Base-by-base conservation (phyloP, 2,329 filamentous ascomycete species). In the Nothopassalora personata region DNA sequence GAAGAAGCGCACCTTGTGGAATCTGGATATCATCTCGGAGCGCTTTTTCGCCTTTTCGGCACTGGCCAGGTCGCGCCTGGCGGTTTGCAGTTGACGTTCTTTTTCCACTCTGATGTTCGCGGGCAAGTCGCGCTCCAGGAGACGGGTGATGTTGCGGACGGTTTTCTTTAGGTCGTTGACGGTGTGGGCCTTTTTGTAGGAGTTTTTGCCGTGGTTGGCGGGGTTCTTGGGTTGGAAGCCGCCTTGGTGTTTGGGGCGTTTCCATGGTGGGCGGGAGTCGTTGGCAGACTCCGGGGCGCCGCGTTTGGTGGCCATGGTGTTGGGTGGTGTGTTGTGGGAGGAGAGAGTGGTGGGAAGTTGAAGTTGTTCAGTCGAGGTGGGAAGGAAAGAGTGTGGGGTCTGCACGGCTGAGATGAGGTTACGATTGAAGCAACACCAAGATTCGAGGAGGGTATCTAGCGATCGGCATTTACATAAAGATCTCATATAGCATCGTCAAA, bases 1-100 rank as follows among this genome's bases (percentile, higher is more conserved):
- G 74, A 93, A 93, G 72, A 94, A 94, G 30, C 90, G 80, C 53
- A 93, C 84, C 83, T 90, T 92, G 72, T 93, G 89, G 68, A 91
- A 94, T 72, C 86, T 88, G 53, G 80, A 80, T 62, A 92, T 91
- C 83, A 92, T 90, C 60, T 84, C 80, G 66, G 81, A 81, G 65
- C 84, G 81, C 70, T 80, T 81, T 75, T 85, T 86, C 67, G 85
- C 84, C 59, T 81, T 79, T 60, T 83, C 77, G 51, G 82, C 79
- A 62, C 83, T 80, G 4, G 75, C 79, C 59, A 92, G 78, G 68
- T 89, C 86, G 63, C 83, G 79, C 72, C 84, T 81, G 68, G 86
- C 86, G 4, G 86, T 81, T 50, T 81, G 81, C 62, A 93, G 76
- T 70, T 91, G 89, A 57, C 88, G 81, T 74, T 92, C 87, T 60